phyloP scores from a whole-genome alignment of 331 rosid genomes.

The Acacia pycnantha region DNA sequence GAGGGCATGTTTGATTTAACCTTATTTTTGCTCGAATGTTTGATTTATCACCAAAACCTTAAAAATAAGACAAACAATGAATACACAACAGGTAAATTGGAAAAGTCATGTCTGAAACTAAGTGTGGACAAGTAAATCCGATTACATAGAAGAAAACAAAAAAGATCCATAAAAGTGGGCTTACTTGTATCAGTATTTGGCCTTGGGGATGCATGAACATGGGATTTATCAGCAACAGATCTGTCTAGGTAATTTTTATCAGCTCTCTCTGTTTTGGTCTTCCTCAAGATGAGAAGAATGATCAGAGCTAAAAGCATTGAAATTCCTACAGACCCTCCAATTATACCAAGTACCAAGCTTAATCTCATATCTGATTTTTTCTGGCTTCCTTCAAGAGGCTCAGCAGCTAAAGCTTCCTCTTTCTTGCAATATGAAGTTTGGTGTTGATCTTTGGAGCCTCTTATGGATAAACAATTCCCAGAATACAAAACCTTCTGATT shows the following conservation, averaged over 20 bases:
- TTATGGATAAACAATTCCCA: conserved; percentile 73
- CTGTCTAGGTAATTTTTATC: conserved; percentile 30
- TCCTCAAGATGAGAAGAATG: conserved; percentile 51
- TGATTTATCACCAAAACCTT: background rate
- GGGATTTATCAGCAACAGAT: conserved; percentile 48
- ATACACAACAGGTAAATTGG: background rate
- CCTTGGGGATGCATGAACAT: conserved; percentile 40
- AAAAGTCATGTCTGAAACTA: background rate
- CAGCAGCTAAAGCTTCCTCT: conserved; percentile 79
- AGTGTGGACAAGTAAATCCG: background rate
- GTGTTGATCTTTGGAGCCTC: conserved; percentile 48
- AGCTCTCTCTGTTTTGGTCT: conserved; percentile 34
- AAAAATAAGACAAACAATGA: background rate
- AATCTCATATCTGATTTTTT: conserved; percentile 44
- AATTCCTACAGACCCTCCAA: conserved; percentile 59
- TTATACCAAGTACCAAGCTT: conserved; percentile 57
- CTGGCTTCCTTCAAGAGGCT: conserved; percentile 41
- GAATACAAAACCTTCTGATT: conserved; percentile 51
- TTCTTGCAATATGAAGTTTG: conserved; percentile 54
- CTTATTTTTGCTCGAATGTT: too few species aligned
- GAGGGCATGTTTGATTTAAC: background rate
- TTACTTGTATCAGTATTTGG: conserved; percentile 62
- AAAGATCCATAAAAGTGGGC: conserved; percentile 1
- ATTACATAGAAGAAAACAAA: background rate
- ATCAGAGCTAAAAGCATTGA: conserved; percentile 49